Percentiles rank a stretch among this genome's conserved stretches.
Conservation (phyloP, 192 early-diverging fungal genomes). For the Helicostylum pulchrum region DNA sequence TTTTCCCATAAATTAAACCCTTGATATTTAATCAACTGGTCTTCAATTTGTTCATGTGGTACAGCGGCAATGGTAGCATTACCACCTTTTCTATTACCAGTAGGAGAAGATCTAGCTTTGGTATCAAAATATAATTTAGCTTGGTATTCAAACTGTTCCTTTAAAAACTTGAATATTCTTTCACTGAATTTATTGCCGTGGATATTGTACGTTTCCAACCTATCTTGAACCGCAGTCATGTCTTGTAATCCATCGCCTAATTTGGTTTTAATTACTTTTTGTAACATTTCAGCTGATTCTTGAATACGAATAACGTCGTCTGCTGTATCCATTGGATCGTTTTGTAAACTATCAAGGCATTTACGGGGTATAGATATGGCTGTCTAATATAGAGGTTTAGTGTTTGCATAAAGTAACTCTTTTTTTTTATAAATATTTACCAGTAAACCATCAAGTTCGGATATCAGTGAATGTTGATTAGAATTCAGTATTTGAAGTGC, state of each 20-base stretch:
- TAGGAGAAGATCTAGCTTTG: slow-evolving; percentile 40
- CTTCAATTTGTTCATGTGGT: slow-evolving; percentile 61
- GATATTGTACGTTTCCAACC: slow-evolving; percentile 62
- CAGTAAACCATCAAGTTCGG: slow-evolving; percentile 82
- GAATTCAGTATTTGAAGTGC: slow-evolving; percentile 82
- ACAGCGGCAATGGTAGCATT: slow-evolving; percentile 38
- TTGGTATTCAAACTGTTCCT: slow-evolving; percentile 55
- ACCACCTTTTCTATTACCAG: slow-evolving; percentile 36
- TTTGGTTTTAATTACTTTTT: slow-evolving; percentile 60
- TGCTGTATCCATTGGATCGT: slow-evolving; percentile 61
- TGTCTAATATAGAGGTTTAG: slow-evolving; percentile 24
- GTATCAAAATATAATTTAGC: slow-evolving; percentile 48
- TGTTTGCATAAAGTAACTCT: too few species aligned
- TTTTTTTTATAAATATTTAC: slow-evolving; percentile 33
- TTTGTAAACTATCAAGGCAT: slow-evolving; percentile 58
- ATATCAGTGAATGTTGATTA: slow-evolving; percentile 83
- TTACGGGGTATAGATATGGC: slow-evolving; percentile 62
- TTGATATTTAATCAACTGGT: slow-evolving; percentile 60
- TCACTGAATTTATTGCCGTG: slow-evolving; percentile 64
- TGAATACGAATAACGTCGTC: slow-evolving; percentile 59
- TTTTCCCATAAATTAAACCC: slow-evolving; percentile 71
- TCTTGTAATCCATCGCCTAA: slow-evolving; percentile 52
- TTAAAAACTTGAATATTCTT: slow-evolving; percentile 62
- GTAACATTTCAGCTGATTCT: slow-evolving; percentile 62
- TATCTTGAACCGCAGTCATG: slow-evolving; percentile 58